These are phyloP conservation scores for Talaromyces adpressus DNA, from an alignment of 495 filamentous ascomycete species.

Conservation along the genomic window DNA sequence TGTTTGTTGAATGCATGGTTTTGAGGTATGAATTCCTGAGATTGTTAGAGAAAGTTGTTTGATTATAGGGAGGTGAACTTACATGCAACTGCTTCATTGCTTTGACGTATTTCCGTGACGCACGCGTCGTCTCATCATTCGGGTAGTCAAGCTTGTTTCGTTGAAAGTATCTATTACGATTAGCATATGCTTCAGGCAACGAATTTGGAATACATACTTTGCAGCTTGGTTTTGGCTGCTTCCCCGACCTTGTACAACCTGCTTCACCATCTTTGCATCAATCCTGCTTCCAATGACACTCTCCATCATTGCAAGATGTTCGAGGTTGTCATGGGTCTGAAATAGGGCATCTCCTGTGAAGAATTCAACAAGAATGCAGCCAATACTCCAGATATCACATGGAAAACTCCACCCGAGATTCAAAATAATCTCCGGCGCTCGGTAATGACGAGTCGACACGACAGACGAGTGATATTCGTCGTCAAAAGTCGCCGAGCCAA, in stretches of 20 bases:
- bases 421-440: constrained; percentile 94
- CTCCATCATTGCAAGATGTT: constrained; percentile 99
- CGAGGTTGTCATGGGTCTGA: constrained; percentile 96
- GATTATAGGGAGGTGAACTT: constrained; percentile 23
- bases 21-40: constrained; percentile 81
- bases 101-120: constrained; percentile 85
- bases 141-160: constrained; percentile 82
- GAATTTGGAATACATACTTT: constrained; percentile 53
- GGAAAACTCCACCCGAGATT: constrained; percentile 96
- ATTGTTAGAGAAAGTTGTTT: constrained; percentile 20
- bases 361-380: constrained; percentile 98
- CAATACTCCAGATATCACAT: constrained; percentile 98
- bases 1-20: constrained; percentile 70
- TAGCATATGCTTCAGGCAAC: constrained; percentile 6
- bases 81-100: constrained; percentile 89
- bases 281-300: constrained; percentile 69
- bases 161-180: constrained; percentile 67
- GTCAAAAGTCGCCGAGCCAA: constrained; percentile 95
- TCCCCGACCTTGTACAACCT: constrained; percentile 60
- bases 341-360: constrained; percentile 97
- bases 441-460: constrained; percentile 91
- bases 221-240: constrained; percentile 68
- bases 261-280: constrained; percentile 65
- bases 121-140: constrained; percentile 75
- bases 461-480: constrained; percentile 98